Evolutionary conservation across 164 flowering plant species (phyloP).

Genomic region (Chloranthus sessilifolius): DNA sequence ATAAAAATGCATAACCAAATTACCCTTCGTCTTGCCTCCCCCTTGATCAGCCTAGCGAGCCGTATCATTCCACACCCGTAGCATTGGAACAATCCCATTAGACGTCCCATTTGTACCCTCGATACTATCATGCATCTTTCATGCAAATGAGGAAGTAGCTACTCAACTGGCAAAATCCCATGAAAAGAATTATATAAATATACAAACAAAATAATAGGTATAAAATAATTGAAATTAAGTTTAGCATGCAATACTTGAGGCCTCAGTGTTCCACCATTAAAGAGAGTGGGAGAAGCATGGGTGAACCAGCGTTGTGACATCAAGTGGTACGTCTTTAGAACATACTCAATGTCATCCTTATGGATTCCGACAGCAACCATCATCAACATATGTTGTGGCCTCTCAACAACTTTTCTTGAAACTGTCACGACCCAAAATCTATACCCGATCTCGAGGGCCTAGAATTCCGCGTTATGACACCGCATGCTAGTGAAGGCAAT

Average conservation of each 20-base stretch:
- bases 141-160: conserved; percentile 95
- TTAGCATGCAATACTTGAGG: conserved; percentile 50
- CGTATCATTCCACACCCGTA: conserved; percentile 94
- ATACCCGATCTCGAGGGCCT: conserved; percentile 97
- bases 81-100: conserved; percentile 97
- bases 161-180: conserved; percentile 67
- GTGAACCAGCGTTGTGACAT: conserved; percentile 97
- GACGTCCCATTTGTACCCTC: conserved; percentile 96
- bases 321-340: conserved; percentile 80
- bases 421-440: conserved; percentile 94
- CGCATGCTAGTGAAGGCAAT: too few relatives aligned
- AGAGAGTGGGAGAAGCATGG: conserved; percentile 86
- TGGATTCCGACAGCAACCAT: conserved; percentile 98
- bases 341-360: conserved; percentile 91
- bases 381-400: conserved; percentile 99
- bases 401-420: conserved; percentile 89
- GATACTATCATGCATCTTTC: conserved; percentile 98
- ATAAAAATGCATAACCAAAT: too few relatives aligned
- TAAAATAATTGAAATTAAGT: background rate
- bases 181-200: conserved; percentile 23
- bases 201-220: background rate
- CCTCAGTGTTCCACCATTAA: conserved; percentile 79
- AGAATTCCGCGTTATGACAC: conserved; percentile 89
- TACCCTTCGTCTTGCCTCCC: conserved; percentile 99
- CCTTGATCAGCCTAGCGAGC: conserved; percentile 99